These are phyloP conservation scores for Hyphodiscus sp. DNA, from an alignment of 2,329 filamentous ascomycete species.

Conservation along the genomic window DNA sequence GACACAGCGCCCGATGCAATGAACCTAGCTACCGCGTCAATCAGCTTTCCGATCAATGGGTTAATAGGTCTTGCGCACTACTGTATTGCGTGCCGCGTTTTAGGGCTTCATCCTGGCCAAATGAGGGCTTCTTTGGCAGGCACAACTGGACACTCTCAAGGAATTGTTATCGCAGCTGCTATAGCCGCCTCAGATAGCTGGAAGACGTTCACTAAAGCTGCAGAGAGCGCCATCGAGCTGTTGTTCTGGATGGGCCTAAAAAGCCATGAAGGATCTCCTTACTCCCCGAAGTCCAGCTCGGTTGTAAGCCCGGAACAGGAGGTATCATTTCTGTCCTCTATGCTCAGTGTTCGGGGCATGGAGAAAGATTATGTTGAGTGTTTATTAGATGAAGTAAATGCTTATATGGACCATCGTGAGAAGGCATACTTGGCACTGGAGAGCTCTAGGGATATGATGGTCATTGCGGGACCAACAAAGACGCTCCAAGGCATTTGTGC, in stretches of 20 bases:
- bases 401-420: constrained; percentile 55
- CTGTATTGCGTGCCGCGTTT: constrained; percentile 79
- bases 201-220: constrained; percentile 76
- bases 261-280: constrained; percentile 90
- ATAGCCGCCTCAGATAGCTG: constrained; percentile 83
- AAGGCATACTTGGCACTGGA: constrained; percentile 6
- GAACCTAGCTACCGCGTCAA: constrained; percentile 83
- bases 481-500: constrained; percentile 5
- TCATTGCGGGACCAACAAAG: constrained; percentile 9
- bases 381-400: constrained; percentile 90
- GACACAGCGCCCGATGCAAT: constrained; percentile 88
- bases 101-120: constrained; percentile 80
- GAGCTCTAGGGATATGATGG: constrained; percentile 4
- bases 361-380: constrained; percentile 79
- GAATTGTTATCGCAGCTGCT: constrained; percentile 86
- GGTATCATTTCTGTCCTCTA: constrained; percentile 62
- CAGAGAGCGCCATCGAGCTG: constrained; percentile 73
- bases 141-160: constrained; percentile 90
- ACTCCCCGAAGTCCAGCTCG: constrained; percentile 84
- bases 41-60: constrained; percentile 91
- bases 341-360: constrained; percentile 91
- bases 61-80: constrained; percentile 92
- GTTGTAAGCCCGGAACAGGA: constrained; percentile 72
- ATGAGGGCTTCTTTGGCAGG: constrained; percentile 75
- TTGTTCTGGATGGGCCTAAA: constrained; percentile 96